Evolutionary conservation across 2,329 filamentous ascomycete species (phyloP).

Genomic region (Nigrospora oryzae): DNA sequence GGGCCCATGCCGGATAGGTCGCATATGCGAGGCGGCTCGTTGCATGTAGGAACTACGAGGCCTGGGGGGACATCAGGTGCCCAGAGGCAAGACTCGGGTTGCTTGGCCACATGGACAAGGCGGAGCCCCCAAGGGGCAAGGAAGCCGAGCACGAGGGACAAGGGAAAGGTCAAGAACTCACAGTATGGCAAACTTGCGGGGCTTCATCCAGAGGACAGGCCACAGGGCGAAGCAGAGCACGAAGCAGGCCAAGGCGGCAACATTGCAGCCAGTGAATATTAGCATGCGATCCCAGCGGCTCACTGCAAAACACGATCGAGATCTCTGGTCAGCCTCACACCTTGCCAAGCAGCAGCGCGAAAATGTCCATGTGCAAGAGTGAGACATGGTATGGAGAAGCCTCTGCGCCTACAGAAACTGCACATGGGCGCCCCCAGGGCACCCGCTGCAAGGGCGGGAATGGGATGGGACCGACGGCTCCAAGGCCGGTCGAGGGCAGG

Average conservation of each 20-base stretch:
- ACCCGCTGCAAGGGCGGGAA: constrained; percentile 30
- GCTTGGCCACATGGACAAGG: constrained; percentile 4
- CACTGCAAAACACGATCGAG: constrained; percentile 47
- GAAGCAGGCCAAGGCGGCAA: constrained; percentile 86
- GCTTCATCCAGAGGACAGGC: constrained; percentile 69
- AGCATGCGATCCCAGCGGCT: constrained; percentile 94
- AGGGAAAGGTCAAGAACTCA: constrained; percentile 43
- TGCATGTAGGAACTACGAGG: constrained; percentile 9
- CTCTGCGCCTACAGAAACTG: constrained; percentile 18
- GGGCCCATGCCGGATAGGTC: constrained; percentile 14
- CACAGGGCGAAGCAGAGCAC: constrained; percentile 87
- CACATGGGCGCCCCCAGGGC: constrained; percentile 29
- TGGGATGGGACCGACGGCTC: constrained; percentile 18
- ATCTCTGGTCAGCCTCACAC: constrained; percentile 19
- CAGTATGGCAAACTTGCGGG: constrained; percentile 94
- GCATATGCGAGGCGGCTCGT: constrained; percentile 19
- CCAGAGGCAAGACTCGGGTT: background rate
- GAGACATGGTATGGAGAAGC: constrained; percentile 29
- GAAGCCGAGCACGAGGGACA: background rate
- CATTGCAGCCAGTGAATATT: constrained; percentile 84
- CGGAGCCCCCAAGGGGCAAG: background rate
- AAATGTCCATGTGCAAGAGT: constrained; percentile 26
- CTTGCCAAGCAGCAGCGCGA: constrained; percentile 9
- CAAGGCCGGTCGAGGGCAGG: constrained; percentile 9
- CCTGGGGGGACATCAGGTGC: constrained; percentile 1